Evolutionary conservation across 1,284 basidiomycete genomes (phyloP), one percentile per base, ranked within the genome.

Genomic region (Melampsora occidentalis): DNA sequence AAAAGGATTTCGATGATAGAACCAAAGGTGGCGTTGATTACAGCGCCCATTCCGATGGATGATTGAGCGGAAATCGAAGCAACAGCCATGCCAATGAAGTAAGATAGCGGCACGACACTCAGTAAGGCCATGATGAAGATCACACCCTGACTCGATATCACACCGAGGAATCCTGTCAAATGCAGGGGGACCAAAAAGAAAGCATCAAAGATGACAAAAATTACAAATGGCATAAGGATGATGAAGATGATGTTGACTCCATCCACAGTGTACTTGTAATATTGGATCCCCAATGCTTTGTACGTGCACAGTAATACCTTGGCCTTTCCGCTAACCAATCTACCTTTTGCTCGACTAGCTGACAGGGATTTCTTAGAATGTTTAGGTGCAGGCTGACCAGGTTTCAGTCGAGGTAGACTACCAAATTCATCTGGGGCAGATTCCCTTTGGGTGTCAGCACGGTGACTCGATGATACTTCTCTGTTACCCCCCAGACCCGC

Each of bases 31-130:
- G 97, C 97, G 83, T 99, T 99, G 86, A 99, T 99, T 80, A 99
- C 96, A 0, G 97, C 97, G 78, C 97, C 97, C 94, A 99, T 98
- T 16, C 97, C 97, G 79, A 99, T 99, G 18, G 91, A 94, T 0
- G 93, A 96, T 83, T 99, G 97, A 0, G 97, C 96, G 28, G 92
- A 94, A 82, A 99, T 99, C 68, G 93, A 95, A 0, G 97, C 97
- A 75, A 99, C 97, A 1, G 97, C 97, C 97, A 99, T 99, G 28
- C 97, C 97, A 81, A 99, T 98, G 85, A 97, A 99, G 86, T 99
- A 99, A 7, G 93, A 95, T 7, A 99, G 87, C 0, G 97, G 97
- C 78, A 99, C 97, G 80, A 99, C 94, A 79, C 91, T 94, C 22
- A 92, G 88, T 46, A 99, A 86, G 79, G 91, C 89, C 81, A 96